Evolutionary conservation across 1,139 yeast genomes (phyloP).

Genomic region (Pneumocystis sp.): DNA sequence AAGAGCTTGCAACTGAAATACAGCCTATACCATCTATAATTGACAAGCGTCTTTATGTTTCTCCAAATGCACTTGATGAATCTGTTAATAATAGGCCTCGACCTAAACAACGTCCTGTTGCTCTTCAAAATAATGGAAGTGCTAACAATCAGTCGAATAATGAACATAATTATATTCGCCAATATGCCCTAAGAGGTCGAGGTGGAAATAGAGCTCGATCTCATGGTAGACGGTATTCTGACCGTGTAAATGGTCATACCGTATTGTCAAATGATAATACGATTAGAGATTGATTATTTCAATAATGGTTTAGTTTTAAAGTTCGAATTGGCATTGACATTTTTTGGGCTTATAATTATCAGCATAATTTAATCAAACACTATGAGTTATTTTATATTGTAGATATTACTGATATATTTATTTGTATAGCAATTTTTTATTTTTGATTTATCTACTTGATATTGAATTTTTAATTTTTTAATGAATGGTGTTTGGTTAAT

Average conservation of each 20-base stretch:
- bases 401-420: neutral
- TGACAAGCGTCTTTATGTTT: conserved; percentile 72
- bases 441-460: neutral
- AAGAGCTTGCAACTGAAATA: conserved; percentile 93
- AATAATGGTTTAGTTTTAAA: neutral
- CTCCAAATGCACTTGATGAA: conserved; percentile 11
- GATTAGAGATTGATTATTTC: neutral
- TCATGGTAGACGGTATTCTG: neutral
- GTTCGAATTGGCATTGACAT: neutral
- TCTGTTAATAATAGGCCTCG: neutral
- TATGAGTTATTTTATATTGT: neutral
- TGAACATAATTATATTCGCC: neutral
- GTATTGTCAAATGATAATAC: neutral
- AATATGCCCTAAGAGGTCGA: neutral
- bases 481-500: neutral
- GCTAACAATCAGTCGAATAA: neutral
- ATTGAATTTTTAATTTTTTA: neutral
- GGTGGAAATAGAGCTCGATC: conserved; percentile 1
- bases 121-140: neutral
- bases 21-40: conserved; percentile 88
- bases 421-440: neutral
- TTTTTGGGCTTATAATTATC: neutral
- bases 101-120: neutral
- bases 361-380: neutral
- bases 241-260: neutral